phyloP scores from a whole-genome alignment of 1,284 basidiomycete genomes.

The Fistulinella cinereoalba region DNA sequence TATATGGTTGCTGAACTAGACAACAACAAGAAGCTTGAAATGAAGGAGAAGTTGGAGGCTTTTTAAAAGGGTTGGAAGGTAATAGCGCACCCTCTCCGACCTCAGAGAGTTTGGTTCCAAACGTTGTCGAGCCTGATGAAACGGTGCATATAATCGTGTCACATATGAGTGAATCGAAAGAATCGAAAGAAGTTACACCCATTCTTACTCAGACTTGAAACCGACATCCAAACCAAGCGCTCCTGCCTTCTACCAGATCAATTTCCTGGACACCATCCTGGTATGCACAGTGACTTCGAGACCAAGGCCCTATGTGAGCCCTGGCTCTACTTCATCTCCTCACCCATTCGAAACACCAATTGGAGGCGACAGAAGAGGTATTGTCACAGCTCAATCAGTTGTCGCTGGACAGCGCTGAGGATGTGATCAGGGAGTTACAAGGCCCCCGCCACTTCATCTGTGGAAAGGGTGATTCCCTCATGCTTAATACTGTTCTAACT shows the following conservation, averaged over 20 bases:
- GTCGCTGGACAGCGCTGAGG: no score
- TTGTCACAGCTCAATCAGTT: conserved; percentile 8
- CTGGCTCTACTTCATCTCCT: background rate
- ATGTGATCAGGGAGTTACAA: no score
- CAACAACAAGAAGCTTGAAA: background rate
- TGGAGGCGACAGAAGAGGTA: background rate
- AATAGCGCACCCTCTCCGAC: background rate
- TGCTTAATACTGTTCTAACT: no score
- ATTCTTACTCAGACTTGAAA: no score
- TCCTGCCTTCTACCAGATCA: no score
- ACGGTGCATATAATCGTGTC: no score
- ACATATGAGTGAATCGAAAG: no score
- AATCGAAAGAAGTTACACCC: no score
- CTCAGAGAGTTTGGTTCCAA: background rate
- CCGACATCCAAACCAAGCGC: no score
- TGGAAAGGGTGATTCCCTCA: no score
- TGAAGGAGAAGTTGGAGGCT: background rate
- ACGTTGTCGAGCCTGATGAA: no score
- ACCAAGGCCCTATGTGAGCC: background rate
- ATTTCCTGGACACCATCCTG: background rate
- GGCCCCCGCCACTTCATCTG: no score
- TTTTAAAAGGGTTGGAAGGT: conserved; percentile 1
- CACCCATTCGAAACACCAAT: background rate
- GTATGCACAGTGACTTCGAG: conserved; percentile 1
- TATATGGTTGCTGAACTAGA: background rate